Evolutionary conservation across 371 early-diverging fungal species (phyloP).

Genomic region (Dichotomocladium elegans): DNA sequence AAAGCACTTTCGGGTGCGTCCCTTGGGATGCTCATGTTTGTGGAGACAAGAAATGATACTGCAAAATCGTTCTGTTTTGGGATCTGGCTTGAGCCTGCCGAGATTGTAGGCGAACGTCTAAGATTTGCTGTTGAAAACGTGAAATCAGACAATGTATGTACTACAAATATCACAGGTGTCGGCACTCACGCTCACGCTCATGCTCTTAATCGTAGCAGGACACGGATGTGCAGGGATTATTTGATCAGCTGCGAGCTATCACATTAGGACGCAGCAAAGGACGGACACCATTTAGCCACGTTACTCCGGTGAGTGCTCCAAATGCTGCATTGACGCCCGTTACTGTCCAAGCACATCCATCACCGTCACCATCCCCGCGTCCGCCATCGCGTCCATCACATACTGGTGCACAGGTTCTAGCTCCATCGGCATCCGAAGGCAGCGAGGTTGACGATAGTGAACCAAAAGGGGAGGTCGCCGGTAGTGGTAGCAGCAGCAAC

Average conservation of each 20-base stretch:
- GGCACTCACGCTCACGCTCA: background rate
- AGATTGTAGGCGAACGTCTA: slow-evolving; percentile 25
- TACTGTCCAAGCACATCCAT: slow-evolving; percentile 32
- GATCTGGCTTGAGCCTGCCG: slow-evolving; percentile 29
- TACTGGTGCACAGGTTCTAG: background rate
- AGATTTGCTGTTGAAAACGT: slow-evolving; percentile 19
- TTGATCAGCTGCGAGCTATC: slow-evolving; percentile 22
- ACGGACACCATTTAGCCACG: slow-evolving; percentile 23
- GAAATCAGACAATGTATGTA: slow-evolving; percentile 6
- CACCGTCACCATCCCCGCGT: slow-evolving; percentile 3
- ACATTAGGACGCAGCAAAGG: slow-evolving; percentile 6
- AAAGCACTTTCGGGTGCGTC: slow-evolving; percentile 13
- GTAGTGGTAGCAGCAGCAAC: background rate
- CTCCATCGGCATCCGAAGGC: too few relatives aligned
- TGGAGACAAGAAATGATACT: slow-evolving; percentile 15
- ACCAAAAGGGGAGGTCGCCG: background rate
- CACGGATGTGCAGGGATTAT: slow-evolving; percentile 16
- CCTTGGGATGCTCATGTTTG: slow-evolving; percentile 18
- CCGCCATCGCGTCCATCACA: background rate
- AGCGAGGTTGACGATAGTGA: background rate
- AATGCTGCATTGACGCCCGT: slow-evolving; percentile 32
- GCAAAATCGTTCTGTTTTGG: slow-evolving; percentile 21
- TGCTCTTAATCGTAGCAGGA: background rate
- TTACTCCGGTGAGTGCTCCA: slow-evolving; percentile 24
- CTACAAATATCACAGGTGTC: background rate